These are phyloP conservation scores for Aureococcus anophagefferens DNA, from an alignment of 108 stramenopile species.

Conservation along the genomic window DNA sequence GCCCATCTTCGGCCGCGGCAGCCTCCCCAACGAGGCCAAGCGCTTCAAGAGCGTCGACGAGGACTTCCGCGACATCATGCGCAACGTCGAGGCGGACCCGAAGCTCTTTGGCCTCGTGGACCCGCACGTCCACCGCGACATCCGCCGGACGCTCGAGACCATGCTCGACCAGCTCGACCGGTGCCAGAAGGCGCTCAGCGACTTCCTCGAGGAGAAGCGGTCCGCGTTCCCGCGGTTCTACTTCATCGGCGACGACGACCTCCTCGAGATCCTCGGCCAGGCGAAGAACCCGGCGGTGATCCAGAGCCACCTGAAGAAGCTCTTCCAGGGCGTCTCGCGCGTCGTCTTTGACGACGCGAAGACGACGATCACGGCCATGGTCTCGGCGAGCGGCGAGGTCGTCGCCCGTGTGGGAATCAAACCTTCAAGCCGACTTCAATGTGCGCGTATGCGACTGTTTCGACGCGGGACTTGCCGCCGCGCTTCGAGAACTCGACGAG, in stretches of 20 bases:
- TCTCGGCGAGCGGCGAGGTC: conserved; percentile 29
- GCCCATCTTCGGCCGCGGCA: conserved; percentile 55
- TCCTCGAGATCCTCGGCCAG: conserved; percentile 56
- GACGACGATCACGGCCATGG: conserved; percentile 31
- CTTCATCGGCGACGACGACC: conserved; percentile 60
- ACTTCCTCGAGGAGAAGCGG: conserved; percentile 54
- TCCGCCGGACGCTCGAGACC: conserved; percentile 21
- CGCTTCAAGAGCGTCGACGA: conserved; percentile 51
- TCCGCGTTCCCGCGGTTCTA: conserved; percentile 52
- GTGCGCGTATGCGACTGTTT: too few relatives aligned
- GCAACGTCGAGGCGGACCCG: conserved; percentile 35
- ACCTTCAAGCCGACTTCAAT: too few relatives aligned
- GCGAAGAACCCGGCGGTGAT: conserved; percentile 48
- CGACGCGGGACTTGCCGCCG: too few relatives aligned
- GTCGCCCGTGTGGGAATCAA: too few relatives aligned
- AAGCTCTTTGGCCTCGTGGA: conserved; percentile 39
- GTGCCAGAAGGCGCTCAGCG: conserved; percentile 51
- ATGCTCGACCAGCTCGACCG: conserved; percentile 55
- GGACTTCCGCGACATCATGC: conserved; percentile 53
- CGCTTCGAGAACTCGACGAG: too few relatives aligned
- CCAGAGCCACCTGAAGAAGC: conserved; percentile 55
- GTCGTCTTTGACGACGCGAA: conserved; percentile 37
- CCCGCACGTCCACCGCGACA: conserved; percentile 35
- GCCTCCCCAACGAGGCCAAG: conserved; percentile 39
- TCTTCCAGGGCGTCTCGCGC: conserved; percentile 50